Percentiles rank a stretch among this genome's conserved stretches.
Evolutionary conservation across 345 rosid genomes (phyloP).

Genomic region (Lagerstroemia speciosa): DNA sequence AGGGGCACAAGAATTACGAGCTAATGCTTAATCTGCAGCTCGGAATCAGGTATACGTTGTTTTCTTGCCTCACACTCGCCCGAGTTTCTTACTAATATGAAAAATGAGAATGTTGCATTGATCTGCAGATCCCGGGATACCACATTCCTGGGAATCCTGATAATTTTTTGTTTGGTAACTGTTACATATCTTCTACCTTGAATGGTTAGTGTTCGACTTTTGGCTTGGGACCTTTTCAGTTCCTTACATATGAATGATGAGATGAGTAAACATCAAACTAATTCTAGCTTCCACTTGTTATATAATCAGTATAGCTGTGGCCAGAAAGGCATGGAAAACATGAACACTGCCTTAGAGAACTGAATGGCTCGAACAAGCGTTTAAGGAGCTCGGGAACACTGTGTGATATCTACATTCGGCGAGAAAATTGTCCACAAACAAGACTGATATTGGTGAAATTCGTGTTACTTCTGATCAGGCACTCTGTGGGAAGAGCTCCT

Average conservation of each 20-base stretch:
- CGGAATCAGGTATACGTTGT: conserved; percentile 34
- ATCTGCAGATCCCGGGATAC: neutral
- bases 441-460: neutral
- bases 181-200: neutral
- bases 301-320: too few species aligned
- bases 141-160: neutral
- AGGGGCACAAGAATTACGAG: conserved; percentile 86
- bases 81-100: neutral
- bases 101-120: neutral
- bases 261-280: too few species aligned
- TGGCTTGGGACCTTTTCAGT: too few species aligned
- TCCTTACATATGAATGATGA: too few species aligned
- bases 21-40: conserved; percentile 78
- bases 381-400: neutral
- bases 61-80: neutral
- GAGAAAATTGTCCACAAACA: too few species aligned
- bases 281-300: too few species aligned
- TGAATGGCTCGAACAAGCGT: too few species aligned
- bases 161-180: neutral
- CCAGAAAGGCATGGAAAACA: too few species aligned
- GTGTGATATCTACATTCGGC: neutral
- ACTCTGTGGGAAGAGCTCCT: conserved; percentile 82
- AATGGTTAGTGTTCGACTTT: neutral
- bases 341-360: too few species aligned
- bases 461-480: conserved; percentile 19